Base-by-base conservation (phyloP, 495 filamentous ascomycete genomes). In the Penicillium paxilli region DNA sequence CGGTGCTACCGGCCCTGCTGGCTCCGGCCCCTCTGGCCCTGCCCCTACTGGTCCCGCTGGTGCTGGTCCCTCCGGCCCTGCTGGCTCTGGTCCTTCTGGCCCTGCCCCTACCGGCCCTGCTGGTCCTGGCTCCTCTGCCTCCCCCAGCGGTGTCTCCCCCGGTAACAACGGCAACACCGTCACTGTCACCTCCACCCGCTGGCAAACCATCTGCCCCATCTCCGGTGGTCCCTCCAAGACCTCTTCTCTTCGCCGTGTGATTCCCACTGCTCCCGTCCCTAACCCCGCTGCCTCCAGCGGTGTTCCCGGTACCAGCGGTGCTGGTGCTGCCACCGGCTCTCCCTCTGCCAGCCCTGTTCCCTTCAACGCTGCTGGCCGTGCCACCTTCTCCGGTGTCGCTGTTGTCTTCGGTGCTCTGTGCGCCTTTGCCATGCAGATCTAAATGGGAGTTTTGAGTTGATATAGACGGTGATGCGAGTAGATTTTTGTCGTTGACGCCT, bases 291-390 rank as follows among this genome's bases (percentile, higher is more conserved):
- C 46, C 20, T 35, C 59, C 38, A 55, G 26, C 46, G 24, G 38
- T 21, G 16, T 21, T 12, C 21, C 38, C 24, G 28, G 44, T 32
- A 38, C 35, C 35, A 38, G 4, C 35, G 35, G n/a, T n/a, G 32
- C 3, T 19, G 46, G 26, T 26, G 16, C 19, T 5, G 24, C 52
- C 24, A 30, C 42, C 17, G 12, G 38, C 48, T 44, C 44, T 48
- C 51, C 57, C 37, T 25, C 42, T 11, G 14, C 56, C 41, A 52
- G 20, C n/a, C 52, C 61, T 7, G 38, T 49, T 51, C 35, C 54
- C 8, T 67, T 55, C 56, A 67, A 66, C 58, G 66, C 64, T 4
- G 66, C 66, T 28, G 64, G 64, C 42, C 66, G 60, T 25, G 47
- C 64, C 41, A 62, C 62, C 28, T 44, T 69, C 25, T 69, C 66